phyloP scores from a whole-genome alignment of 805 yeast genomes.

The Cyberlindnera samutprakarnensis region DNA sequence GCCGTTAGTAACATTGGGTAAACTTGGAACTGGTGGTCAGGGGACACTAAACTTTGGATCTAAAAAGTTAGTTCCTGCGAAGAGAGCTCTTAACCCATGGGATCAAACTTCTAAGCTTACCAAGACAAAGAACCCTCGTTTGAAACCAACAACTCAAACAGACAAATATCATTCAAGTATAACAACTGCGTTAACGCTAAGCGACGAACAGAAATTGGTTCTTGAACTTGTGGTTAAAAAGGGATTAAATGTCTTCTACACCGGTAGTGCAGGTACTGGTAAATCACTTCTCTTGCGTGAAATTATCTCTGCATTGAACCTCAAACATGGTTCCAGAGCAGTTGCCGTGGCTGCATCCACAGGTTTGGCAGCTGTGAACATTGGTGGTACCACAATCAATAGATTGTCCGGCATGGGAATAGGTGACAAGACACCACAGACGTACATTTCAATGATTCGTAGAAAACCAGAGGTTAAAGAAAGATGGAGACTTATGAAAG shows the following conservation, averaged over 20 bases:
- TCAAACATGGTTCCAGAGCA: slow-evolving; percentile 30
- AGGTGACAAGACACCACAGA: slow-evolving; percentile 41
- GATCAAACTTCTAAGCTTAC: slow-evolving; percentile 1
- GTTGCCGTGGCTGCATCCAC: slow-evolving; percentile 95
- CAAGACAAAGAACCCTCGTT: slow-evolving; percentile 10
- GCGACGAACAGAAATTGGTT: slow-evolving; percentile 45
- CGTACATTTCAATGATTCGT: slow-evolving; percentile 33
- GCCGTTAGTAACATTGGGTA: slow-evolving; percentile 4
- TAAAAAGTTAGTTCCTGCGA: slow-evolving; percentile 2
- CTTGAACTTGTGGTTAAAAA: slow-evolving; percentile 43
- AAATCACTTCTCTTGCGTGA: slow-evolving; percentile 63
- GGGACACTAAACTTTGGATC: slow-evolving; percentile 4
- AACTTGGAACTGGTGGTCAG: slow-evolving; percentile 4
- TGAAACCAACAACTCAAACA: too few species aligned
- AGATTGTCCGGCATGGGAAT: slow-evolving; percentile 82
- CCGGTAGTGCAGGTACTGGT: slow-evolving; percentile 89
- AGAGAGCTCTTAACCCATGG: slow-evolving; percentile 12
- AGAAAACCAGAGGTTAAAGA: slow-evolving; percentile 34
- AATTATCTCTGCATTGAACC: slow-evolving; percentile 47
- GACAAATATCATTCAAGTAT: not conserved
- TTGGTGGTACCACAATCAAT: slow-evolving; percentile 87
- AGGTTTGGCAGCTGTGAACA: slow-evolving; percentile 90
- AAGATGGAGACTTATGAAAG: slow-evolving; percentile 63
- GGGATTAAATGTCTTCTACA: slow-evolving; percentile 54
- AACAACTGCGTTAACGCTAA: slow-evolving; percentile 13